These are phyloP conservation scores for Aureobasidium subglaciale DNA, from an alignment of 2,329 filamentous ascomycete genomes.

Conservation along the genomic window DNA sequence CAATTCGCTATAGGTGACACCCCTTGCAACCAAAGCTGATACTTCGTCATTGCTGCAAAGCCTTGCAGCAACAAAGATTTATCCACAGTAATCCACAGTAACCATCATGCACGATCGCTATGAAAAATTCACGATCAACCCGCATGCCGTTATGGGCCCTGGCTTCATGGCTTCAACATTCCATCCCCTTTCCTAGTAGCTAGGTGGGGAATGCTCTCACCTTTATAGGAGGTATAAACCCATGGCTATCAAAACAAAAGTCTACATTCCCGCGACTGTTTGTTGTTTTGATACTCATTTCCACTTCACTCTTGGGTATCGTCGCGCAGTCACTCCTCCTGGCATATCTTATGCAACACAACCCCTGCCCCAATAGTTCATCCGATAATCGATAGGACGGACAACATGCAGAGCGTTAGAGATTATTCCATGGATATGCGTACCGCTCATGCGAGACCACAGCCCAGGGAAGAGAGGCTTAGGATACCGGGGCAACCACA, in stretches of 20 bases:
- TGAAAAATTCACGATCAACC: conserved; percentile 9
- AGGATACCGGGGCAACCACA: conserved; percentile 14
- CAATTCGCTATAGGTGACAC: background rate
- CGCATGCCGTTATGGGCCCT: conserved; percentile 12
- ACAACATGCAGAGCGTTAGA: conserved; percentile 12
- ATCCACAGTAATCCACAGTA: background rate
- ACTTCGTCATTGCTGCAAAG: background rate
- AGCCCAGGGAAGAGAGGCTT: conserved; percentile 10
- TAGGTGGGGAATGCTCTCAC: conserved; percentile 11
- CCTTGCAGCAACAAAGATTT: background rate
- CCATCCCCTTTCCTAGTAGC: conserved; percentile 12
- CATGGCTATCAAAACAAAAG: conserved; percentile 8
- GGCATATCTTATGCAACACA: conserved; percentile 12
- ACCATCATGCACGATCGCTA: conserved; percentile 5
- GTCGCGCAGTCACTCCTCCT: conserved; percentile 1
- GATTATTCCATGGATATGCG: background rate
- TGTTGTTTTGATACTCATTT: conserved; percentile 14
- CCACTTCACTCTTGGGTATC: background rate
- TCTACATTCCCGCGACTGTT: conserved; percentile 13
- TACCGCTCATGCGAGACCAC: background rate
- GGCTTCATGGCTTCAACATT: conserved; percentile 14
- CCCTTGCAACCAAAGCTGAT: background rate
- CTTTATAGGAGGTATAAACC: conserved; percentile 9
- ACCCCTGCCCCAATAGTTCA: conserved; percentile 12
- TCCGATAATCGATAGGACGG: conserved; percentile 11